Percentiles rank a stretch among this genome's conserved stretches.
Evolutionary conservation across 1,139 yeast species (phyloP).

Genomic region (Blastobotrys buckinghamii): DNA sequence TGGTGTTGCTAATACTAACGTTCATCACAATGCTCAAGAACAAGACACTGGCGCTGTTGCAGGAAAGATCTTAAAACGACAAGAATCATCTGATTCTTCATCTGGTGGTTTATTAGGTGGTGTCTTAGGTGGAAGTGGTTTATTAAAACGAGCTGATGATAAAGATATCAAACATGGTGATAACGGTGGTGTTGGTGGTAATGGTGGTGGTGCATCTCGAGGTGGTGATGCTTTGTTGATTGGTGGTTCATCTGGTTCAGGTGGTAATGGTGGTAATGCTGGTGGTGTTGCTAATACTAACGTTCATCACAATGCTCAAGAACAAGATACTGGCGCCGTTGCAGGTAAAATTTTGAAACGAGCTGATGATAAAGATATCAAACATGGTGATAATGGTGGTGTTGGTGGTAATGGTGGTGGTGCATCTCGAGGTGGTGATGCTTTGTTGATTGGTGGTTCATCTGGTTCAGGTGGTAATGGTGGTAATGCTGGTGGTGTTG

Average conservation of each 20-base stretch:
- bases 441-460: constrained; percentile 3
- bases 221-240: constrained; percentile 3
- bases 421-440: constrained; percentile 1
- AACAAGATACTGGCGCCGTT: neutral
- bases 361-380: neutral
- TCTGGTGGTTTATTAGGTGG: neutral
- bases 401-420: constrained; percentile 5
- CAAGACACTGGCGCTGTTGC: neutral
- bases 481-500: constrained; percentile 6
- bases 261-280: constrained; percentile 5
- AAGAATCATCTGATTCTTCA: too few relatives aligned
- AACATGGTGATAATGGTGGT: constrained; percentile 7
- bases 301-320: neutral
- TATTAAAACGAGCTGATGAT: constrained; percentile 4
- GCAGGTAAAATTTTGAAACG: neutral
- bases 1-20: constrained; percentile 4
- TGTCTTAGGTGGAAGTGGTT: neutral
- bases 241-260: constrained; percentile 3
- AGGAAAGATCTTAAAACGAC: neutral
- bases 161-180: neutral
- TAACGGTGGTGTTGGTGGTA: constrained; percentile 5
- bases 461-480: constrained; percentile 4
- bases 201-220: constrained; percentile 2
- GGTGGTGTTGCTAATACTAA: constrained; percentile 5
- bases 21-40: neutral